These are phyloP conservation scores for Sicyos edulis DNA, from an alignment of 306 rosid species.

Conservation along the genomic window DNA sequence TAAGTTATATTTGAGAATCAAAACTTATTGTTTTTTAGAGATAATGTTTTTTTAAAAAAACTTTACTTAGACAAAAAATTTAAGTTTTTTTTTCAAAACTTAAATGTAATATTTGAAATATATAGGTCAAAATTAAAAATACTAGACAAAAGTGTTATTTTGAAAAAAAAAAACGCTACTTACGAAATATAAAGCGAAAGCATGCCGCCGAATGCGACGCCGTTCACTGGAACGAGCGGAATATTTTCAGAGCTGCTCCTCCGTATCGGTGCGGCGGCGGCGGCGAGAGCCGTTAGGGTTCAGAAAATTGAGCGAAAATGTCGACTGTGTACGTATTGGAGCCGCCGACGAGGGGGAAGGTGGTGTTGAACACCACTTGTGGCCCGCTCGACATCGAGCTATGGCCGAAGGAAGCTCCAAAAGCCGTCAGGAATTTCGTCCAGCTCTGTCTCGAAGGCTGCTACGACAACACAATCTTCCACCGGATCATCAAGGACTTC, in stretches of 20 bases:
- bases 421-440: constrained; percentile 87
- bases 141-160: no score
- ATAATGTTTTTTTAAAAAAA: no score
- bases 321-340: constrained; percentile 86
- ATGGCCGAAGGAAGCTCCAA: constrained; percentile 97
- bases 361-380: constrained; percentile 67
- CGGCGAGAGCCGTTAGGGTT: background rate
- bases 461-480: constrained; percentile 74
- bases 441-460: constrained; percentile 93
- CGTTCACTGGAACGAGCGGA: background rate
- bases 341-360: constrained; percentile 95
- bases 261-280: background rate
- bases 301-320: constrained; percentile 31
- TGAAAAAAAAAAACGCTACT: background rate
- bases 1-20: no score
- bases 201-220: background rate
- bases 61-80: no score
- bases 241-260: background rate
- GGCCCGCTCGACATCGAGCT: constrained; percentile 90
- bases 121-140: no score
- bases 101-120: no score
- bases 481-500: constrained; percentile 74
- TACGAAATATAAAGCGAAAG: background rate
- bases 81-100: no score
- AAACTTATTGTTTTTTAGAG: no score